These are phyloP conservation scores for Rhodotorula sp. DNA, from an alignment of 1,284 basidiomycete species.

Conservation along the genomic window DNA sequence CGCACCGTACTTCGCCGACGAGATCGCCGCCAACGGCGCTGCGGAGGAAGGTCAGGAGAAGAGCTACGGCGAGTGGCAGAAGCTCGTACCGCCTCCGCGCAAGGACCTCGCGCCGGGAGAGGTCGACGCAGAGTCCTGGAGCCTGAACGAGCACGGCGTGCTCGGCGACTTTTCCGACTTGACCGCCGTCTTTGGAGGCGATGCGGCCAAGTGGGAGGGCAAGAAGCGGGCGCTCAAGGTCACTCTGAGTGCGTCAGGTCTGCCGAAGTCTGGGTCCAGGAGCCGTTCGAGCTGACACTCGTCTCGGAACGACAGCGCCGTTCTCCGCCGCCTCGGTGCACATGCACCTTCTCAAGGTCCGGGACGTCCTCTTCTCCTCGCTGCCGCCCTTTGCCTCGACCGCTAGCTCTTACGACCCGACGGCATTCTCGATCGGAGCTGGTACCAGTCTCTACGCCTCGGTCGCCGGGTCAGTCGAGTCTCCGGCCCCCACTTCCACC, in stretches of 20 bases:
- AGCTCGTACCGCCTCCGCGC: constrained; percentile 11
- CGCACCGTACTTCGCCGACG: constrained; percentile 40
- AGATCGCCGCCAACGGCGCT: constrained; percentile 7
- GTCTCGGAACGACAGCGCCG: constrained; percentile 24
- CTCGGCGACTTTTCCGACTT: constrained; percentile 38
- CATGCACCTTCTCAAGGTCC: constrained; percentile 41
- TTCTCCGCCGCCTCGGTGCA: constrained; percentile 39
- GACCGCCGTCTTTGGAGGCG: constrained; percentile 36
- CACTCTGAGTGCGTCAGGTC: constrained; percentile 23
- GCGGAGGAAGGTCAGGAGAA: constrained; percentile 9
- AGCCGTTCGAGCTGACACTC: neutral
- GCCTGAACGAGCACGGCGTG: constrained; percentile 36
- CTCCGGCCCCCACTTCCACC: neutral
- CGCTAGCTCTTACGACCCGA: constrained; percentile 39
- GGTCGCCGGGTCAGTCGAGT: constrained; percentile 7
- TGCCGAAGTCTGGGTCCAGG: neutral
- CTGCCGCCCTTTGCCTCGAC: constrained; percentile 35
- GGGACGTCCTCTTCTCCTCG: constrained; percentile 42
- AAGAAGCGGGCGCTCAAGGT: constrained; percentile 37
- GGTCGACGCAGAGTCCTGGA: constrained; percentile 26
- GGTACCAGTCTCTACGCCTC: constrained; percentile 37
- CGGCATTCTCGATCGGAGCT: constrained; percentile 35
- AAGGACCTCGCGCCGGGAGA: constrained; percentile 10
- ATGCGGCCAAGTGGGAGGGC: constrained; percentile 20
- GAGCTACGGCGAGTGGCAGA: constrained; percentile 23